Evolutionary conservation across 345 rosid genomes (phyloP), one percentile per base, ranked within the genome.

Genomic region (Aquilaria yunnanensis): DNA sequence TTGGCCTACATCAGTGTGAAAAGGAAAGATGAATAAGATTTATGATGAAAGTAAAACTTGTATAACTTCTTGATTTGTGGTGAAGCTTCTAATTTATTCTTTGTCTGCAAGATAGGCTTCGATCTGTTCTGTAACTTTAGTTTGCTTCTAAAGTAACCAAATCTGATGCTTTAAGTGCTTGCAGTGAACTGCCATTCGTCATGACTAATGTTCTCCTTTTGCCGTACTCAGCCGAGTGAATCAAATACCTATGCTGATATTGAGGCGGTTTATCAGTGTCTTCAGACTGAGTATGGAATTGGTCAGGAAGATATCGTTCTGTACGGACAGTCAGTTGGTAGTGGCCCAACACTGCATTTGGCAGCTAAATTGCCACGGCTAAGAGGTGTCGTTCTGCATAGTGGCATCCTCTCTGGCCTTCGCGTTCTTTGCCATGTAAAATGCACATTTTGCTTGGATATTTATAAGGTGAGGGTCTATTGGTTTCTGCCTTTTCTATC

Each of bases 361-460:
- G 99, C 97, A 59, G 85, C 96, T 52, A 89, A 95, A 77, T 77
- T 95, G 75, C 97, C 99, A 7, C 78, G 99, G 78, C 80, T 95
- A 50, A 83, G 99, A 77, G 99, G 99, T 10, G 96, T 95, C 32
- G 96, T 95, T 74, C 81, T 95, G 70, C 99, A 95, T 54, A 95
- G 99, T 14, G 96, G 91, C 75, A 95, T 95, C 67, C 97, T 95
- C 72, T 95, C 99, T 54, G 99, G 99, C 61, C 97, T 95, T 56
- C 97, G 99, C 10, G 99, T 95, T 63, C 85, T 95, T 59, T 95
- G 99, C 77, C 99, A 95, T 62, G 96, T 87, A 54, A 95, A 85
- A 58, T 91, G 82, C 76, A 59, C 84, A 41, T 91, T 79, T 72
- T 95, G 99, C 70, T 87, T 85, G 13, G 99, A 95, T 78, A 95